phyloP scores from a whole-genome alignment of 148 eudicot species.

The Fagopyrum homotropicum region DNA sequence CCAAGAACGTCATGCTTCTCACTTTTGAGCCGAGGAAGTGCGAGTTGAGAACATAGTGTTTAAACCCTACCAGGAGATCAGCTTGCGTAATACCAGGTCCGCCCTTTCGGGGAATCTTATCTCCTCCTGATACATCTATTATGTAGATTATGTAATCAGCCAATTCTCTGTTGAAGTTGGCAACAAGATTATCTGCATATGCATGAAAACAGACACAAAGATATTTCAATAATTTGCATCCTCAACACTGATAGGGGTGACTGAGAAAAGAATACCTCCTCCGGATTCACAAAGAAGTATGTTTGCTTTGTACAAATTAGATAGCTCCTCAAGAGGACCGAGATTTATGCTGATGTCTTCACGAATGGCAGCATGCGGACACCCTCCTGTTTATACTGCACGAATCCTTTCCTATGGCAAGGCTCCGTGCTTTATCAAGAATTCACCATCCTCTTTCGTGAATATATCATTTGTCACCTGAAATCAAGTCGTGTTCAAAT shows the following conservation, averaged over 20 bases:
- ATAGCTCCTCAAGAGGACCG: conserved; percentile 95
- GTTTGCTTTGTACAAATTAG: conserved; percentile 77
- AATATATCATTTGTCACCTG: conserved; percentile 98
- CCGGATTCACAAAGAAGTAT: conserved; percentile 98
- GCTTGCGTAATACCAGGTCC: no score
- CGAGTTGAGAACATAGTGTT: background rate
- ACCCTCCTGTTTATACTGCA: conserved; percentile 97
- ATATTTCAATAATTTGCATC: no score
- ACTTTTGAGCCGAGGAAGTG: background rate
- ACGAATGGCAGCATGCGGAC: conserved; percentile 98
- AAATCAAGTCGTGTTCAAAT: background rate
- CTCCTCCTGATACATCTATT: no score
- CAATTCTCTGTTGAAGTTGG: no score
- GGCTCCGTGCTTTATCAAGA: conserved; percentile 88
- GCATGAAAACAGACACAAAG: no score
- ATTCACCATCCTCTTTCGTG: conserved; percentile 98
- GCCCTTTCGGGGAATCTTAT: no score
- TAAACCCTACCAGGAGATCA: no score
- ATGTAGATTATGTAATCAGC: no score
- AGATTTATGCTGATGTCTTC: conserved; percentile 98
- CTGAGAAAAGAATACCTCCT: conserved; percentile 51
- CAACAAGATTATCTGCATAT: no score
- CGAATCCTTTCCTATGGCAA: conserved; percentile 95
- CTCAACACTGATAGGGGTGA: no score
- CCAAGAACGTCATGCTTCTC: background rate